A percentile compares a stretch with the other conserved stretches of the same genome.
These are phyloP conservation scores for Lactarius indigo DNA, from an alignment of 768 basidiomycete species.

Conservation along the genomic window DNA sequence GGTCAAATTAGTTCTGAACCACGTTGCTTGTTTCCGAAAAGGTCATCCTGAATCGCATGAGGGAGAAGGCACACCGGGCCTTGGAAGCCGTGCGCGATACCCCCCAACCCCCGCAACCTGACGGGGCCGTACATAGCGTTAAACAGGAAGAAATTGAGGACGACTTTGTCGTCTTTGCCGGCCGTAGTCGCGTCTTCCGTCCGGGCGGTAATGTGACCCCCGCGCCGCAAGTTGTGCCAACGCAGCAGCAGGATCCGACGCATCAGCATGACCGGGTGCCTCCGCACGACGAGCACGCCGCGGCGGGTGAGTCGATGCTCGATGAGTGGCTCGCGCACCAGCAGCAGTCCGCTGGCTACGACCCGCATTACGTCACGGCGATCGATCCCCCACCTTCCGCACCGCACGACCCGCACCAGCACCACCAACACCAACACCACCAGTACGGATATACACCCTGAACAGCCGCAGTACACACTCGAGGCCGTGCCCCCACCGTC, in stretches of 20 bases:
- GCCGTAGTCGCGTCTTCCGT: slow-evolving; percentile 60
- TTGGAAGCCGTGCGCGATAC: slow-evolving; percentile 41
- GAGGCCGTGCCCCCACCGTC: neutral
- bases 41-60: slow-evolving; percentile 58
- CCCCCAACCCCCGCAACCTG: slow-evolving; percentile 29
- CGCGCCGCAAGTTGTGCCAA: neutral
- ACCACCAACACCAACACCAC: slow-evolving; percentile 1
- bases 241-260: too few relatives aligned
- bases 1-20: neutral
- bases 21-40: slow-evolving; percentile 28
- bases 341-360: slow-evolving; percentile 4
- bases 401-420: neutral
- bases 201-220: slow-evolving; percentile 34
- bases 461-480: slow-evolving; percentile 15
- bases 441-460: slow-evolving; percentile 16
- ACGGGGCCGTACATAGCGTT: slow-evolving; percentile 43
- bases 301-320: neutral
- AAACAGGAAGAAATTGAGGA: slow-evolving; percentile 56
- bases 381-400: slow-evolving; percentile 6
- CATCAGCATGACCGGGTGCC: too few relatives aligned
- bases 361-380: slow-evolving; percentile 7
- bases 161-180: slow-evolving; percentile 67
- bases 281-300: slow-evolving; percentile 1
- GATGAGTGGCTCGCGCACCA: slow-evolving; percentile 18
- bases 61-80: slow-evolving; percentile 61